Conservation (phyloP, 2,329 filamentous ascomycete genomes). For the Simplicillium sp. region DNA sequence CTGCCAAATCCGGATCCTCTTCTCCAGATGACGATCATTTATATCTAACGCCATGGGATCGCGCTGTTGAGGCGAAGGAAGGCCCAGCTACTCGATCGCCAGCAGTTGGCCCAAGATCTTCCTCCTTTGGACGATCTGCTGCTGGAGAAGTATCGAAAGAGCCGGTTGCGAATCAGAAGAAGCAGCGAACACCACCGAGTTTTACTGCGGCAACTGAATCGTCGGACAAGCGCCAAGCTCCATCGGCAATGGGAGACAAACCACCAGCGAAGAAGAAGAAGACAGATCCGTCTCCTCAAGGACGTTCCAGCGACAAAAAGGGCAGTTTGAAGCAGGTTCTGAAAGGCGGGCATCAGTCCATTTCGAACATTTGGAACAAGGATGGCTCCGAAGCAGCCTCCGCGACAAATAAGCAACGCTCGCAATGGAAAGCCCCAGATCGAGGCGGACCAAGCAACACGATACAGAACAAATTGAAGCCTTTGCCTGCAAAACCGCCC, state of each 20-base stretch:
- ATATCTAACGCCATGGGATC: neutral
- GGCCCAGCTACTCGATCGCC: neutral
- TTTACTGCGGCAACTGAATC: constrained; percentile 10
- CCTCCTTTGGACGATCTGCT: neutral
- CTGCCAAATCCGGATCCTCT: neutral
- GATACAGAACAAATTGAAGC: constrained; percentile 6
- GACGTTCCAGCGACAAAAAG: constrained; percentile 30
- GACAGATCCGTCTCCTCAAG: constrained; percentile 2
- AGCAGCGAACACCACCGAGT: constrained; percentile 25
- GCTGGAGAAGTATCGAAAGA: neutral
- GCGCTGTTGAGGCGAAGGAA: neutral
- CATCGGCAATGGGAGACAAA: constrained; percentile 10
- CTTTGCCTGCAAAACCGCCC: constrained; percentile 3
- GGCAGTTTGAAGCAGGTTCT: constrained; percentile 38
- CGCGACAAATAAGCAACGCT: constrained; percentile 10
- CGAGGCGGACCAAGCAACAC: constrained; percentile 1
- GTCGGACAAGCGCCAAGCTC: constrained; percentile 14
- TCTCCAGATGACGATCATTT: too few relatives aligned
- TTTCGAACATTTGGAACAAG: constrained; percentile 40
- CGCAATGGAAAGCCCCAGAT: constrained; percentile 14
- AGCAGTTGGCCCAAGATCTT: neutral
- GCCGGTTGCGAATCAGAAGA: constrained; percentile 35
- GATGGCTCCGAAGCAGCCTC: constrained; percentile 21
- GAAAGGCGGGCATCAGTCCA: constrained; percentile 36
- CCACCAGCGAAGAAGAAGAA: constrained; percentile 10